phyloP scores from a whole-genome alignment of 2,329 filamentous ascomycete species.

The Calonectria hawksworthii region DNA sequence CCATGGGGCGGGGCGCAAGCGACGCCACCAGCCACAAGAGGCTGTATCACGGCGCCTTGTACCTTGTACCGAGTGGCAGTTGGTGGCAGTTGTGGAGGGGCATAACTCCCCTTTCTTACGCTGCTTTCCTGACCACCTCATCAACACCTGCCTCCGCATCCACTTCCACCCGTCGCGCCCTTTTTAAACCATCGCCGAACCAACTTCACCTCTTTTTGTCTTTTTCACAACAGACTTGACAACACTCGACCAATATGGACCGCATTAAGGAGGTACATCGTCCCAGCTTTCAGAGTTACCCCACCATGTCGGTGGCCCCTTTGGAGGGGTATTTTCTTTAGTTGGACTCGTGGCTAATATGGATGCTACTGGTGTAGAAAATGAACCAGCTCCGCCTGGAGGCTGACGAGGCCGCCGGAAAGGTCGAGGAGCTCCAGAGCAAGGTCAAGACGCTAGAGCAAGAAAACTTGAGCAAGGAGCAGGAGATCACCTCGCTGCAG shows the following conservation, averaged over 20 bases:
- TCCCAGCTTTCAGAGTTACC: slow-evolving; percentile 40
- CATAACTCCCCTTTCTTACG: slow-evolving; percentile 54
- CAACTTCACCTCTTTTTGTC: slow-evolving; percentile 32
- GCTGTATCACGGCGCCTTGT: slow-evolving; percentile 34
- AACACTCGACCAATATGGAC: slow-evolving; percentile 73
- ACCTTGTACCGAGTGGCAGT: slow-evolving; percentile 38
- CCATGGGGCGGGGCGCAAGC: slow-evolving; percentile 18
- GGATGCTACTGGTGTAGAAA: slow-evolving; percentile 71
- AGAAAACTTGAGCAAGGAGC: slow-evolving; percentile 96
- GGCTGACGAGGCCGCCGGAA: slow-evolving; percentile 85
- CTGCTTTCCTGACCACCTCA: slow-evolving; percentile 47
- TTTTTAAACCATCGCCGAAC: slow-evolving; percentile 47
- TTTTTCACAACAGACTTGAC: slow-evolving; percentile 23
- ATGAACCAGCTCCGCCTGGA: slow-evolving; percentile 95
- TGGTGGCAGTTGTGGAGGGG: slow-evolving; percentile 52
- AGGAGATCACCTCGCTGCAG: slow-evolving; percentile 95
- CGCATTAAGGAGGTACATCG: slow-evolving; percentile 88
- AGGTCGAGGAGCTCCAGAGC: slow-evolving; percentile 88
- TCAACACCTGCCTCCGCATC: slow-evolving; percentile 48
- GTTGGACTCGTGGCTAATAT: slow-evolving; percentile 41
- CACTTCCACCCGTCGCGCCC: slow-evolving; percentile 45
- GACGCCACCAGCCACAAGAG: slow-evolving; percentile 48
- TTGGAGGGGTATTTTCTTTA: slow-evolving; percentile 45
- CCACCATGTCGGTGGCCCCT: slow-evolving; percentile 49
- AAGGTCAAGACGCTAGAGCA: slow-evolving; percentile 94